phyloP scores from a whole-genome alignment of 1,284 basidiomycete genomes.

The Puccinia coronata region DNA sequence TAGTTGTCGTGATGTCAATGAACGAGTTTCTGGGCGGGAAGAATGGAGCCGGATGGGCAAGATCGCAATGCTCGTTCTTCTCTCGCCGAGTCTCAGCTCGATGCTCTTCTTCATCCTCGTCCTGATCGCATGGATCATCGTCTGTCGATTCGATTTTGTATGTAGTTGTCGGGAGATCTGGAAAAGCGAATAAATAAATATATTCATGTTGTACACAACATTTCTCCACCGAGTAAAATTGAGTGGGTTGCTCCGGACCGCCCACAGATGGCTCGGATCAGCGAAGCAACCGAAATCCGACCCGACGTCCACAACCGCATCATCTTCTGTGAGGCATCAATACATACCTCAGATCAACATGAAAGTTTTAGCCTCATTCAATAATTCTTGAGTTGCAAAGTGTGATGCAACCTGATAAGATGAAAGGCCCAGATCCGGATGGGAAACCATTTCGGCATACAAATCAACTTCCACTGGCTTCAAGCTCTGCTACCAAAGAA shows the following conservation, averaged over 20 bases:
- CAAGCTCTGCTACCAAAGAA: too few species aligned
- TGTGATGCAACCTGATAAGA: too few species aligned
- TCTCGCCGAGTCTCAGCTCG: neutral
- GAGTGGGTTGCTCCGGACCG: neutral
- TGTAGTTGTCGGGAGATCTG: neutral
- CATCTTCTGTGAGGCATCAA: too few species aligned
- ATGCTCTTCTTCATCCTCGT: neutral
- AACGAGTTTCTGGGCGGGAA: neutral
- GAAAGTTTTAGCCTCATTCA: too few species aligned
- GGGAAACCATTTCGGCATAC: too few species aligned
- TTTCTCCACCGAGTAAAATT: too few species aligned
- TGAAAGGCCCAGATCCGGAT: too few species aligned
- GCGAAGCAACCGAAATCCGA: too few species aligned
- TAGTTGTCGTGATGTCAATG: neutral
- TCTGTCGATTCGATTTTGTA: neutral
- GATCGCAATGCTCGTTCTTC: neutral
- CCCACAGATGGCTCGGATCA: neutral
- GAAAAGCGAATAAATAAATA: neutral
- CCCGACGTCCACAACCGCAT: neutral
- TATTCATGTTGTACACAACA: too few species aligned
- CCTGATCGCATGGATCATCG: neutral
- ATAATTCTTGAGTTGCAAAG: too few species aligned
- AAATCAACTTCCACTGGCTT: too few species aligned
- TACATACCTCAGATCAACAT: too few species aligned
- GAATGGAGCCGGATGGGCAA: neutral